Evolutionary conservation across 192 early-diverging fungal genomes (phyloP).

Genomic region (Dimargaris verticillata): DNA sequence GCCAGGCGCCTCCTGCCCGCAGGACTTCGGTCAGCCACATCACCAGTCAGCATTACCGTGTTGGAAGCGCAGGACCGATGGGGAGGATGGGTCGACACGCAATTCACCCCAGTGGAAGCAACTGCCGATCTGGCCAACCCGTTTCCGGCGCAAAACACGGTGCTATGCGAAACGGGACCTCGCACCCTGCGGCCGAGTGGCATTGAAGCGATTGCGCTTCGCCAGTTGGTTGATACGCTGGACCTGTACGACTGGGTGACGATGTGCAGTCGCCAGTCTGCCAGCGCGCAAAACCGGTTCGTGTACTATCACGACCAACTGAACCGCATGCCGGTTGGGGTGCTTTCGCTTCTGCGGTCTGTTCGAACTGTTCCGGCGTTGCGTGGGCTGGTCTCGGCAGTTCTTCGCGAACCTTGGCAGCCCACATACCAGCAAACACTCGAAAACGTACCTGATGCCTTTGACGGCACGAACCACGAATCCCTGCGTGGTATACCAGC

Average conservation of each 20-base stretch:
- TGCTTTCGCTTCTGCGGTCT: slow-evolving; percentile 20
- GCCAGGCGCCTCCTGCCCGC: slow-evolving; percentile 26
- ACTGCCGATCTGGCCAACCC: neutral
- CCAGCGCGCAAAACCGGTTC: slow-evolving; percentile 66
- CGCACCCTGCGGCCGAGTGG: slow-evolving; percentile 63
- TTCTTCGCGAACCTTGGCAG: slow-evolving; percentile 38
- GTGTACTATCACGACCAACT: slow-evolving; percentile 57
- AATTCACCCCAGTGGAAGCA: slow-evolving; percentile 18
- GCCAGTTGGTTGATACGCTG: slow-evolving; percentile 63
- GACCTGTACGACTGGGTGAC: slow-evolving; percentile 40
- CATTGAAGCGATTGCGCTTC: slow-evolving; percentile 44
- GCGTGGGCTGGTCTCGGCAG: slow-evolving; percentile 36
- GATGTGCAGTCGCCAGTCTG: slow-evolving; percentile 37
- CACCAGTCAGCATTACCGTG: slow-evolving; percentile 41
- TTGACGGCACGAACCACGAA: slow-evolving; percentile 3
- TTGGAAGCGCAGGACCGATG: slow-evolving; percentile 48
- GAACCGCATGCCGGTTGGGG: slow-evolving; percentile 43
- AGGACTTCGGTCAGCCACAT: slow-evolving; percentile 8
- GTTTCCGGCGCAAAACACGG: slow-evolving; percentile 12
- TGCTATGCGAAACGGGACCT: slow-evolving; percentile 67
- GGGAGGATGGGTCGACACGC: slow-evolving; percentile 79
- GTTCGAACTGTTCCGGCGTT: slow-evolving; percentile 21
- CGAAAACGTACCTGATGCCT: slow-evolving; percentile 9
- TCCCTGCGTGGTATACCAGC: slow-evolving; percentile 4
- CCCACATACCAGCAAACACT: slow-evolving; percentile 18